Base-by-base conservation (phyloP, 2,329 filamentous ascomycete species). In the Byssothecium circinans region DNA sequence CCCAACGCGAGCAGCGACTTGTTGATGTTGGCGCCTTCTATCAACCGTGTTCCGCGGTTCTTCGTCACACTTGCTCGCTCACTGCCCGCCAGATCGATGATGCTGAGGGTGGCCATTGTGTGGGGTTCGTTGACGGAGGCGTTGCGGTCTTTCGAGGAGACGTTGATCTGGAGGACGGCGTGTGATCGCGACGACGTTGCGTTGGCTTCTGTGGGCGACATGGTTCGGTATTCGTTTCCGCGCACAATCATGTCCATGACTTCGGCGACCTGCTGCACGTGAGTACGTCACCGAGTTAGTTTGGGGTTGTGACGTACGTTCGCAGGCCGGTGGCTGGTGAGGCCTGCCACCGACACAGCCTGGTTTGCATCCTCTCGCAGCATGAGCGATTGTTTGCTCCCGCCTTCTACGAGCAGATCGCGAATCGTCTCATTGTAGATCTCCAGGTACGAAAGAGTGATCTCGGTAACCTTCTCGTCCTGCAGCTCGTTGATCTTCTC, bases 361-460 rank as follows among this genome's bases (percentile, higher is more conserved):
- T 96, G 89, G 64, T 97, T 91, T 48, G 88, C 87, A 75, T 99
- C 94, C 73, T 99, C 94, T 39, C 94, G 87, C 33, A 99, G 80
- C 86, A 94, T 96, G 55, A 99, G 74, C 2, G 90, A 88, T 57
- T 85, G 81, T 74, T 91, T 94, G 72, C 85, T 88, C 30, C 86
- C 88, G 19, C 87, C 87, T 0, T 89, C 87, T n/a, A 94, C 87
- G 35, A 99, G 79, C 64, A 99, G 75, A 74, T 99, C 94, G 43
- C 94, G 89, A 62, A 99, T 99, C 0, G 91, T 96, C 75, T 99
- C 94, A 69, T 99, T 99, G 79, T 99, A 99, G 55, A 99, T 99
- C 69, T 99, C 94, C 30, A 99, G 81, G 65, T 97, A 99, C 0
- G 91, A 96, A 14, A 99, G 82, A 0, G 91, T 90, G 44, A 99